Evolutionary conservation across 1,284 basidiomycete species (phyloP).

Genomic region (Fomitopsis palustris): DNA sequence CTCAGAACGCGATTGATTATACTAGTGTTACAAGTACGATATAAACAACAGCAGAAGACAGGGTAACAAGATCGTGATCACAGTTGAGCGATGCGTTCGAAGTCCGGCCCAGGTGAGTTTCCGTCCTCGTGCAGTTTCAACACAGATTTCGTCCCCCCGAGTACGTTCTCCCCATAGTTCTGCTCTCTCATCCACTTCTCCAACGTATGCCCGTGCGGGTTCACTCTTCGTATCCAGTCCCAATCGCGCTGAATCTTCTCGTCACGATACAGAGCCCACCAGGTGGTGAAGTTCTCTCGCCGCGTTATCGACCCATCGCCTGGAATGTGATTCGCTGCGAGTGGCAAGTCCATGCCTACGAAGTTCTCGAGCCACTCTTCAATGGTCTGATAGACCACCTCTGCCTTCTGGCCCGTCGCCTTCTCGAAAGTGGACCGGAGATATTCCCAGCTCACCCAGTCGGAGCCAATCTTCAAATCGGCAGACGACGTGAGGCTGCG

Average conservation of each 20-base stretch:
- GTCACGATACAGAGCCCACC: conserved; percentile 39
- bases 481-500: conserved; percentile 36
- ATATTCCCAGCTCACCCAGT: conserved; percentile 38
- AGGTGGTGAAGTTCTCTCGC: conserved; percentile 37
- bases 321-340: conserved; percentile 21
- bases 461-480: conserved; percentile 40
- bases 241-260: conserved; percentile 40
- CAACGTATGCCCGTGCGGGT: conserved; percentile 29
- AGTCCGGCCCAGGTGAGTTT: conserved; percentile 1
- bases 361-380: conserved; percentile 37
- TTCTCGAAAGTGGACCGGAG: conserved; percentile 37
- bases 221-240: conserved; percentile 35
- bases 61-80: too few species aligned
- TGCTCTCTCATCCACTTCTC: conserved; percentile 27
- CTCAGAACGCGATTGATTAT: too few species aligned
- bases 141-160: too few species aligned
- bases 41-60: too few species aligned
- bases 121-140: too few species aligned
- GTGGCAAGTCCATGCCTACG: conserved; percentile 26
- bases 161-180: conserved; percentile 8
- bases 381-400: conserved; percentile 30
- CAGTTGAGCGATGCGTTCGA: not conserved
- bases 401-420: conserved; percentile 38
- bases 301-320: conserved; percentile 32
- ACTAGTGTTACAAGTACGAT: too few species aligned